A percentile compares a stretch with the other conserved stretches of the same genome.
These are phyloP conservation scores for Russula vinacea DNA, from an alignment of 768 basidiomycete species.

Conservation along the genomic window DNA sequence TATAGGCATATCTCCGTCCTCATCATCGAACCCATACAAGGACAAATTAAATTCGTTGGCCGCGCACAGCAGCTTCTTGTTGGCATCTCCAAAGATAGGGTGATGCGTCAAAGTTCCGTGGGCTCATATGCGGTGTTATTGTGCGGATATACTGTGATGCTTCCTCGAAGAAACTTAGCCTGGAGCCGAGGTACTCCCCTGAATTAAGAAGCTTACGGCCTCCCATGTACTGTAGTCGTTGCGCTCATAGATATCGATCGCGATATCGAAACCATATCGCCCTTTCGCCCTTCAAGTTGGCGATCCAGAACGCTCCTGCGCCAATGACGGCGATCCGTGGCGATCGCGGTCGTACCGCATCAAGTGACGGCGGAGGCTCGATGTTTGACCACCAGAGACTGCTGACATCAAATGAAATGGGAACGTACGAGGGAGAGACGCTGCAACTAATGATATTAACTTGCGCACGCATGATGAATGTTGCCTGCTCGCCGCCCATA, in stretches of 20 bases:
- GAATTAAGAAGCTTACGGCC: slow-evolving; percentile 60
- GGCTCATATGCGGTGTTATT: slow-evolving; percentile 53
- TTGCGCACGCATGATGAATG: slow-evolving; percentile 9
- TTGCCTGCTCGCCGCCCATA: neutral
- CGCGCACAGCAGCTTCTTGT: slow-evolving; percentile 72
- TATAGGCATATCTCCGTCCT: slow-evolving; percentile 57
- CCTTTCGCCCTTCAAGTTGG: slow-evolving; percentile 68
- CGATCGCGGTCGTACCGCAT: neutral
- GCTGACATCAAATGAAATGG: slow-evolving; percentile 49
- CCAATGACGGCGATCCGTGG: slow-evolving; percentile 78
- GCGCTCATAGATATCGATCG: slow-evolving; percentile 83
- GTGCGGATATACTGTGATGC: slow-evolving; percentile 74
- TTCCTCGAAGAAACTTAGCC: slow-evolving; percentile 49
- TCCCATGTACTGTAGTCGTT: slow-evolving; percentile 76
- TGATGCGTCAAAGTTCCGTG: slow-evolving; percentile 79
- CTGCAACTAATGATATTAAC: slow-evolving; percentile 31
- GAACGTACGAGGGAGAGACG: slow-evolving; percentile 42
- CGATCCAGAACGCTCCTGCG: slow-evolving; percentile 84
- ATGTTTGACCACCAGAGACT: slow-evolving; percentile 3
- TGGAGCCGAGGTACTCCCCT: neutral
- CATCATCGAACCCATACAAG: slow-evolving; percentile 43
- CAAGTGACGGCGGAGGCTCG: neutral
- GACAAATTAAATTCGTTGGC: slow-evolving; percentile 76
- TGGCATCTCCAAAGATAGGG: slow-evolving; percentile 79
- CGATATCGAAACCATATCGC: slow-evolving; percentile 62